Percentiles rank a stretch among this genome's conserved stretches.
These are phyloP conservation scores for Aspergillus calidoustus DNA, from an alignment of 2,329 filamentous ascomycete species.

Conservation along the genomic window DNA sequence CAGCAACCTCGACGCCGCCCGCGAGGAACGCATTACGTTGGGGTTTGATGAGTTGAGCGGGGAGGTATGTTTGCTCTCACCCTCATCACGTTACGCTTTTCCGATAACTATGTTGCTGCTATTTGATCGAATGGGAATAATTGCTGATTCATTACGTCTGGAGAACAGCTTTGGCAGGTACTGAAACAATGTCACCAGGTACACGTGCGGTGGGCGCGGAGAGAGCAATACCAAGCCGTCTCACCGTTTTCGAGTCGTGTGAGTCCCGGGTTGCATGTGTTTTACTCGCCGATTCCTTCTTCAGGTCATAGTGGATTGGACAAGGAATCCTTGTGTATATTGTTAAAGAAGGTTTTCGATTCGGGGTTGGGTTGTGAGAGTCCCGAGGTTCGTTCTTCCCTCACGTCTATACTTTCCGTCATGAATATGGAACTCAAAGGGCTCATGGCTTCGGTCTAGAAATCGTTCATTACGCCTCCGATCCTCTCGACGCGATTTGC, in stretches of 20 bases:
- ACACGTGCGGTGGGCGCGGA: slow-evolving; percentile 78
- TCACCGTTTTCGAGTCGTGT: slow-evolving; percentile 75
- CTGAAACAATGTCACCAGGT: slow-evolving; percentile 71
- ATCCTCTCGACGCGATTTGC: slow-evolving; percentile 63
- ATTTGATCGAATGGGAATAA: background rate
- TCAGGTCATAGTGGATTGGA: slow-evolving; percentile 4
- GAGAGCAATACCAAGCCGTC: slow-evolving; percentile 60
- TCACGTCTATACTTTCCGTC: no score
- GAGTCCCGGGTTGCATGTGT: slow-evolving; percentile 80
- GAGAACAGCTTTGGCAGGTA: slow-evolving; percentile 59
- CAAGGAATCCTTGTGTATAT: slow-evolving; percentile 60
- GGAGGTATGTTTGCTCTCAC: slow-evolving; percentile 52
- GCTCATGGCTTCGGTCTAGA: slow-evolving; percentile 35
- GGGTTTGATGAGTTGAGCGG: slow-evolving; percentile 72
- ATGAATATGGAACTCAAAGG: background rate
- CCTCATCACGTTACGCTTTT: background rate
- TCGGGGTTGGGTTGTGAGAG: slow-evolving; percentile 59
- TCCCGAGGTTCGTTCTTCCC: slow-evolving; percentile 46
- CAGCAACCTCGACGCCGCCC: slow-evolving; percentile 65
- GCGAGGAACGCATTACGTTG: slow-evolving; percentile 80
- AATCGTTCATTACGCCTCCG: slow-evolving; percentile 66
- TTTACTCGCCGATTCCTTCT: slow-evolving; percentile 63
- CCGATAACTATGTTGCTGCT: background rate
- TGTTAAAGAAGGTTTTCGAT: slow-evolving; percentile 64
- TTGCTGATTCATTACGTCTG: background rate